A percentile compares a stretch with the other conserved stretches of the same genome.
Conservation (phyloP, 2,329 filamentous ascomycete genomes). For the Cadophora sp. region DNA sequence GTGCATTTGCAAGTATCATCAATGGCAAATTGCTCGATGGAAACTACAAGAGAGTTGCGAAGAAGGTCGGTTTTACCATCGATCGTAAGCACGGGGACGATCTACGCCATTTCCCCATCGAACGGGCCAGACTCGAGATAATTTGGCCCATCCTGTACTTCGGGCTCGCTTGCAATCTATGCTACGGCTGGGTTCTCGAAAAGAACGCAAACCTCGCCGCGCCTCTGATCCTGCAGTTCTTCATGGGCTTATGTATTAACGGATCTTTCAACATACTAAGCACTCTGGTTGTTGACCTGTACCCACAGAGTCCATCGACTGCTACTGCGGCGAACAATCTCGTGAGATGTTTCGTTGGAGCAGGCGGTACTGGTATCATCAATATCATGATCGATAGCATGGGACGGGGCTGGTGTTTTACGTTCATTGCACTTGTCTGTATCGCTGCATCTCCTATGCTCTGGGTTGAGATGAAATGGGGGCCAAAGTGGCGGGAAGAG, state of each 20-base stretch:
- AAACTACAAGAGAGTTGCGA: slow-evolving; percentile 75
- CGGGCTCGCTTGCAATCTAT: slow-evolving; percentile 59
- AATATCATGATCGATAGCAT: slow-evolving; percentile 62
- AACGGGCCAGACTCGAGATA: slow-evolving; percentile 56
- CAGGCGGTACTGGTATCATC: slow-evolving; percentile 64
- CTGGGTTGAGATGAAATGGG: slow-evolving; percentile 56
- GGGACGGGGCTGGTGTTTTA: slow-evolving; percentile 69
- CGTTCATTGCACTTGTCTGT: slow-evolving; percentile 61
- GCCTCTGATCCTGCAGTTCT: slow-evolving; percentile 61
- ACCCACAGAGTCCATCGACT: slow-evolving; percentile 65
- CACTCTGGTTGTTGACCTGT: slow-evolving; percentile 68
- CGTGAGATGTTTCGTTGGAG: slow-evolving; percentile 66
- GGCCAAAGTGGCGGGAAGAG: slow-evolving; percentile 58
- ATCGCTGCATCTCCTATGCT: slow-evolving; percentile 56
- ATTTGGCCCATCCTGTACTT: slow-evolving; percentile 61
- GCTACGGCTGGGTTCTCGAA: slow-evolving; percentile 65
- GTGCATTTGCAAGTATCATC: slow-evolving; percentile 57
- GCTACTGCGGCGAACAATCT: slow-evolving; percentile 70
- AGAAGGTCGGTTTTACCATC: slow-evolving; percentile 64
- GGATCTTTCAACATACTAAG: slow-evolving; percentile 69
- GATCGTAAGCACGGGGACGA: slow-evolving; percentile 59
- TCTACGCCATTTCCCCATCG: slow-evolving; percentile 46
- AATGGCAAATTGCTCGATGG: slow-evolving; percentile 64
- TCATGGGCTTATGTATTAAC: slow-evolving; percentile 64
- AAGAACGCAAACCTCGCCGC: slow-evolving; percentile 58